phyloP scores from a whole-genome alignment of 2,329 filamentous ascomycete genomes.

The Coleophoma crateriformis region DNA sequence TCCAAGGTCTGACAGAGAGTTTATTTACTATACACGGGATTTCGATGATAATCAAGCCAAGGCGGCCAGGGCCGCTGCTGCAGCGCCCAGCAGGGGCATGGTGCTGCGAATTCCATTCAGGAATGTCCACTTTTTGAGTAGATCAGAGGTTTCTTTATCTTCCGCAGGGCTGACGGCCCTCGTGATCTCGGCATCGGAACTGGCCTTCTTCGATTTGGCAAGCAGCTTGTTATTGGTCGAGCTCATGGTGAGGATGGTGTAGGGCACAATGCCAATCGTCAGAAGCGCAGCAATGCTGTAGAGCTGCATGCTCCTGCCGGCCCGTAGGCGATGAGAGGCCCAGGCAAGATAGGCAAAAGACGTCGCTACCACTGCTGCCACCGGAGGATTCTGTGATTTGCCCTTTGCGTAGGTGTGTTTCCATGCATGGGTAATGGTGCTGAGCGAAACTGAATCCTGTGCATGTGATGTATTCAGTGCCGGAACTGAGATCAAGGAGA shows the following conservation, averaged over 20 bases:
- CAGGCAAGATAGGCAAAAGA: slow-evolving; percentile 6
- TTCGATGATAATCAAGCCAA: background rate
- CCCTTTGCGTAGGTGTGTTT: slow-evolving; percentile 4
- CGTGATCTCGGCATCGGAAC: slow-evolving; percentile 10
- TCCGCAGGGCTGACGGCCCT: slow-evolving; percentile 9
- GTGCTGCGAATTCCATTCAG: slow-evolving; percentile 4
- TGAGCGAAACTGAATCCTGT: background rate
- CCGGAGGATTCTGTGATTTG: slow-evolving; percentile 4
- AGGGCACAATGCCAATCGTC: slow-evolving; percentile 6
- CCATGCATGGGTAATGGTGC: slow-evolving; percentile 2
- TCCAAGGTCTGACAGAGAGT: no score
- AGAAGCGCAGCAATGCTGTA: slow-evolving; percentile 4
- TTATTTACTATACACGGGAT: no score
- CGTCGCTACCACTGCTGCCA: background rate
- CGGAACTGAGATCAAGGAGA: slow-evolving; percentile 6
- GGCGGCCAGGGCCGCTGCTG: slow-evolving; percentile 1
- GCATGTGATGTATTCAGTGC: slow-evolving; percentile 4
- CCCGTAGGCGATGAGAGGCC: background rate
- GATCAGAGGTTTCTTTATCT: slow-evolving; percentile 3
- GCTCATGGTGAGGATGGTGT: slow-evolving; percentile 4
- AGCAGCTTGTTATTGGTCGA: slow-evolving; percentile 3
- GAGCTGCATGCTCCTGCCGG: background rate
- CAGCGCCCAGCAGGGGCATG: slow-evolving; percentile 4
- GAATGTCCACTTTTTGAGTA: slow-evolving; percentile 4
- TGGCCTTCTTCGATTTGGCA: slow-evolving; percentile 10